A percentile compares a stretch with the other conserved stretches of the same genome.
phyloP scores from a whole-genome alignment of 352 stramenopile species.

The Thalassiosira delicatula region DNA sequence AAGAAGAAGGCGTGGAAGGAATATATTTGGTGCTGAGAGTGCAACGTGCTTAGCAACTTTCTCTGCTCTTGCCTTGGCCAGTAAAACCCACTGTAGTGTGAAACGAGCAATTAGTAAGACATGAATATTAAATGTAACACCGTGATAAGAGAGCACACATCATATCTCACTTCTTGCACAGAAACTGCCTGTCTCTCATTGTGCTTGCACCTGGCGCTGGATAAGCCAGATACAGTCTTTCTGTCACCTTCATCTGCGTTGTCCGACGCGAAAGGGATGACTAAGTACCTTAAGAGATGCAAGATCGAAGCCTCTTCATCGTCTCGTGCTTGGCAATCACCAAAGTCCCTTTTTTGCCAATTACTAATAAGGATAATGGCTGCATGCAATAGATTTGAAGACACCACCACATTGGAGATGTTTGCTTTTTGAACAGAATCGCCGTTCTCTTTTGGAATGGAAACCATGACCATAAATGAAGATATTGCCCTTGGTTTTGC shows the following conservation, averaged over 20 bases:
- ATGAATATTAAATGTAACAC: conserved; percentile 5
- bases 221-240: conserved; percentile 40
- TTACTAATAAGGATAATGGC: conserved; percentile 76
- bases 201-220: conserved; percentile 56
- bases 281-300: conserved; percentile 42
- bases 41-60: conserved; percentile 70
- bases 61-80: conserved; percentile 69
- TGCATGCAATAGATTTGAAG: conserved; percentile 61
- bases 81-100: conserved; percentile 71
- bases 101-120: conserved; percentile 2
- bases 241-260: conserved; percentile 7
- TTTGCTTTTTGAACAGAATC: neutral
- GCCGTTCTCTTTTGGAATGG: conserved; percentile 17
- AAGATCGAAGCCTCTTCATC: conserved; percentile 40
- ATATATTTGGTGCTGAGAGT: conserved; percentile 66
- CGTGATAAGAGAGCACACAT: conserved; percentile 6
- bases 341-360: conserved; percentile 48
- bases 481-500: neutral
- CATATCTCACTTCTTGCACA: conserved; percentile 69
- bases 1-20: conserved; percentile 77
- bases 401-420: conserved; percentile 1
- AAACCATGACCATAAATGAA: conserved; percentile 19
- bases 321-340: conserved; percentile 26
- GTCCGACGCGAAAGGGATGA: conserved; percentile 25
- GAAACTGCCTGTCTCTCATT: conserved; percentile 56